A percentile compares a stretch with the other conserved stretches of the same genome.
Conservation (phyloP, 495 filamentous ascomycete genomes). For the Podospora appendiculata region DNA sequence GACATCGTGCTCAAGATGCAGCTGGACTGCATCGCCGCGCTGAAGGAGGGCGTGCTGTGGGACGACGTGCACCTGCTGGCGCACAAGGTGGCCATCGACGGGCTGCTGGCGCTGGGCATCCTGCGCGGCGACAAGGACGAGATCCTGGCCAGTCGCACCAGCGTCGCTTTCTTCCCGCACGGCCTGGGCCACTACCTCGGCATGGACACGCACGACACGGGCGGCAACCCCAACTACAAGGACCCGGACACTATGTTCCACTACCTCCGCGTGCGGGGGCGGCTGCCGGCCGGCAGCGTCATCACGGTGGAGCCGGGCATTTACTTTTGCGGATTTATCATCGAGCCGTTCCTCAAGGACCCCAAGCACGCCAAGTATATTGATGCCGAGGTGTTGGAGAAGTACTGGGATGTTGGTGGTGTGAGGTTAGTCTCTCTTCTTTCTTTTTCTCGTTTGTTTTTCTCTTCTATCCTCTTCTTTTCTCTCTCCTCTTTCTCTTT, state of each 20-base stretch:
- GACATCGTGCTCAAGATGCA: conserved; percentile 86
- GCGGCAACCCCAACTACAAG: conserved; percentile 76
- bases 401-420: conserved; percentile 86
- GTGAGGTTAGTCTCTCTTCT: conserved; percentile 51
- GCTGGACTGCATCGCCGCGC: conserved; percentile 57
- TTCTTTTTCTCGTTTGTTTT: no score
- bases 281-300: conserved; percentile 65
- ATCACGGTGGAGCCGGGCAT: conserved; percentile 90
- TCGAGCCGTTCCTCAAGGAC: conserved; percentile 71
- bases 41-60: conserved; percentile 76
- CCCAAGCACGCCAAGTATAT: conserved; percentile 65
- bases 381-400: conserved; percentile 61
- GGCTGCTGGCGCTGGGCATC: conserved; percentile 68
- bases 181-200: conserved; percentile 88
- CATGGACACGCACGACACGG: conserved; percentile 92
- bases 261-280: conserved; percentile 76
- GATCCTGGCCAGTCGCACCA: conserved; percentile 65
- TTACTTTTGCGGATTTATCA: conserved; percentile 92
- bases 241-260: conserved; percentile 80
- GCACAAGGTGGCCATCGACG: conserved; percentile 74
- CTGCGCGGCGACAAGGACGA: conserved; percentile 61
- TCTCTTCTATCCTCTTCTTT: no score
- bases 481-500: neutral
- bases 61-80: conserved; percentile 74
- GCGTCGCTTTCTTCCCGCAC: conserved; percentile 86